phyloP scores from a whole-genome alignment of 106 monocot genomes.

The Ottelia alismoides region DNA sequence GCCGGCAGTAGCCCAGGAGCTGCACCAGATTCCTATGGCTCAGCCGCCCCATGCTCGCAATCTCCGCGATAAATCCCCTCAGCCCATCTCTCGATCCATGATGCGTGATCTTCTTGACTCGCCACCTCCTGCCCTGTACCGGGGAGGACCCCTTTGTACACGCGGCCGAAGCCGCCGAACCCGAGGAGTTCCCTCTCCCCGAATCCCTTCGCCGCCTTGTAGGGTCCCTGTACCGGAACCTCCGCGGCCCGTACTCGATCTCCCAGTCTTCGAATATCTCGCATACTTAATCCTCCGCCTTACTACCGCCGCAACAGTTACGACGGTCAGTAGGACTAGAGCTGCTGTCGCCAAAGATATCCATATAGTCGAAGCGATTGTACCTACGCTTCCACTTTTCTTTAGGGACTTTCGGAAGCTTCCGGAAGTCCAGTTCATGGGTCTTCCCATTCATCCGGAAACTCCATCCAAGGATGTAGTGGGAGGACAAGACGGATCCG shows the following conservation, averaged over 20 bases:
- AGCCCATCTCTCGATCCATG: slow-evolving; percentile 4
- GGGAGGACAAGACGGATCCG: background rate
- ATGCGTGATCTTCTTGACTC: slow-evolving; percentile 10
- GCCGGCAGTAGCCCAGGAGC: slow-evolving; percentile 12
- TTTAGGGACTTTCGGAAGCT: background rate
- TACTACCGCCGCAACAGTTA: background rate
- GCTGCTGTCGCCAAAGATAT: background rate
- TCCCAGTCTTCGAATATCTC: slow-evolving; percentile 16
- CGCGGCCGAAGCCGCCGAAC: slow-evolving; percentile 8
- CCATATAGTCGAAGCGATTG: background rate
- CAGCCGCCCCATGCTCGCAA: slow-evolving; percentile 8
- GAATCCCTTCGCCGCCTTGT: slow-evolving; percentile 4
- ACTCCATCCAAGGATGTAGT: slow-evolving; percentile 17
- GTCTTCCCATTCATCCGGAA: slow-evolving; percentile 5
- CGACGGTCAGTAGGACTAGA: background rate
- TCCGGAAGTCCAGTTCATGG: background rate
- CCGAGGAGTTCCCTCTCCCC: slow-evolving; percentile 4
- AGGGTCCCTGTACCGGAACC: slow-evolving; percentile 9
- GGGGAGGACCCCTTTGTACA: slow-evolving; percentile 10
- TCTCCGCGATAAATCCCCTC: slow-evolving; percentile 13
- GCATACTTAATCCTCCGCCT: slow-evolving; percentile 1
- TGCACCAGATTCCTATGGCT: slow-evolving; percentile 12
- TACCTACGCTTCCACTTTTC: background rate
- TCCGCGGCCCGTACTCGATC: slow-evolving; percentile 1
- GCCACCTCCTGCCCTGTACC: background rate